Base-by-base conservation (phyloP, 139 green algal species). In the Volvox africanus region DNA sequence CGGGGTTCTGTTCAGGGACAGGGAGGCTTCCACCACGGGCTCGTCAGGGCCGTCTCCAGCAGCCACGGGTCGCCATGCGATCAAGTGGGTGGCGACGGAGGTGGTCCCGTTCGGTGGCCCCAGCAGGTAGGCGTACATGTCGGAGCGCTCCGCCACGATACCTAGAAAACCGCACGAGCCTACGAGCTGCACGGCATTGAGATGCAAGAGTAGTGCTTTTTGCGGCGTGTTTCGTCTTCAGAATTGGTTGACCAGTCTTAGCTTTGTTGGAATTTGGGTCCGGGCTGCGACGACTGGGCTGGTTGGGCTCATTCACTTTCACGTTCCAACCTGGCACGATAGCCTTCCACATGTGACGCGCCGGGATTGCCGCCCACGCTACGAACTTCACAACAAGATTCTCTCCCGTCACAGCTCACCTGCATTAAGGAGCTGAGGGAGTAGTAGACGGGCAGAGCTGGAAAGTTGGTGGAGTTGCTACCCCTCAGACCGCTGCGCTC, bases 21-120 rank as follows among this genome's bases (percentile, higher is more conserved):
- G 32, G 5, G n/a, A 62, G 5, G 65, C 82, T 3, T 21, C 21
- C 21, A 35, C 82, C 2, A 30, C 16, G 1, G 84, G 84, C 36
- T 89, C 84, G 1, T 37, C 26, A 28, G 85, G 85, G 1, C 85
- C 85, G 36, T 89, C 89, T 22, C 89, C 89, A 55, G 80, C 82
- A 28, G 75, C 67, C 30, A 88, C 80, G 12, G 84, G 84, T n/a
- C 84, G 36, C 90, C 90, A 93, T 18, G 78, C 90, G 17, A 93
- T 36, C 35, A 93, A 28, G 78, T 93, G 84, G 3, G 90, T 88
- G 6, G 89, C 80, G 21, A 30, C 62, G 61, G 71, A 68, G 17
- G 35, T 61, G 26, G 30, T 44, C 55, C 17, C 67, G 61, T 67
- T 44, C 1, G 18, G 28, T 20, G 68, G 68, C 5, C 77, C 86